Percentiles rank a stretch among this genome's conserved stretches.
These are phyloP conservation scores for Rhododendron ferrugineum DNA, from an alignment of 148 eudicot species.

Conservation along the genomic window DNA sequence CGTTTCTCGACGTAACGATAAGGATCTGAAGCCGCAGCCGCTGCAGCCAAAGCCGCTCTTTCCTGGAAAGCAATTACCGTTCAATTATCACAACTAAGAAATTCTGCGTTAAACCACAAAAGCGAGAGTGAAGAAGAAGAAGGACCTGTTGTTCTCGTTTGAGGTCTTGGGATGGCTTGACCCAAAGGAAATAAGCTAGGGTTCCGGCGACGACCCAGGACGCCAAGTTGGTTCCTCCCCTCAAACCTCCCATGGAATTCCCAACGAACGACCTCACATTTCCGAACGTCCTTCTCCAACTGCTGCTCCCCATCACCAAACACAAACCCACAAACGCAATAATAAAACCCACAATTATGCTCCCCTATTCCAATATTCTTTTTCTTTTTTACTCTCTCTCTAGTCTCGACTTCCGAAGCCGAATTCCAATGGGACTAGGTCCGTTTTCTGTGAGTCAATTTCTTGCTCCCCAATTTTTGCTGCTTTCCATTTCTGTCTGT, in stretches of 20 bases:
- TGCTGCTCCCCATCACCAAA: slow-evolving; percentile 31
- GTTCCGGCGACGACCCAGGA: slow-evolving; percentile 87
- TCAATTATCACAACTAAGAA: not conserved
- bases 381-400: not conserved
- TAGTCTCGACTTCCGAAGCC: not conserved
- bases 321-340: not conserved
- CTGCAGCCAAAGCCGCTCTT: slow-evolving; percentile 47
- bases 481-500: not conserved
- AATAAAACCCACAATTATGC: not conserved
- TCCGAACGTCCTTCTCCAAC: slow-evolving; percentile 37
- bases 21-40: slow-evolving; percentile 53
- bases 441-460: not conserved
- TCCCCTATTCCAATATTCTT: not conserved
- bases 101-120: no score
- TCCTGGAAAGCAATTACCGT: slow-evolving; percentile 30
- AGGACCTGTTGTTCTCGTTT: slow-evolving; percentile 46
- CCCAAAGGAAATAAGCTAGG: slow-evolving; percentile 70
- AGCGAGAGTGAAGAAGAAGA: not conserved
- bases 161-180: slow-evolving; percentile 75
- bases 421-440: not conserved
- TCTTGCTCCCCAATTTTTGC: not conserved
- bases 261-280: slow-evolving; percentile 58
- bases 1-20: slow-evolving; percentile 67
- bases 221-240: slow-evolving; percentile 59
- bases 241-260: slow-evolving; percentile 66